A percentile compares a stretch with the other conserved stretches of the same genome.
These are phyloP conservation scores for Fusarium cyanostomum DNA, from an alignment of 2,329 filamentous ascomycete species.

Conservation along the genomic window DNA sequence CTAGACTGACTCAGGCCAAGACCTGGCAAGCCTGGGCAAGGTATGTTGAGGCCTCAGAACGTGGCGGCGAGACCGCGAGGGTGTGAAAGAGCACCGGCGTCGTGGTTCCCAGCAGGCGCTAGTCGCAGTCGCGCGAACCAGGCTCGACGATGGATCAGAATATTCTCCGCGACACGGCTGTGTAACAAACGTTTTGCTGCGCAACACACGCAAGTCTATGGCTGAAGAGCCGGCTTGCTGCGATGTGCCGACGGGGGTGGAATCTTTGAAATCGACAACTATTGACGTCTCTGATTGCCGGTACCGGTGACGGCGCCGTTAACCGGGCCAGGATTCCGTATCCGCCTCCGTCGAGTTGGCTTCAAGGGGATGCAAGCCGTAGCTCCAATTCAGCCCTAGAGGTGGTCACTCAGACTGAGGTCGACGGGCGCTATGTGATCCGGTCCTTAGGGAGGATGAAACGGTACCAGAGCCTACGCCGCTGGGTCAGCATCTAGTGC, in stretches of 20 bases:
- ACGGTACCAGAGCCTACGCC: conserved; percentile 28
- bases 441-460: conserved; percentile 34
- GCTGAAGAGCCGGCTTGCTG: conserved; percentile 32
- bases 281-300: conserved; percentile 43
- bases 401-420: conserved; percentile 32
- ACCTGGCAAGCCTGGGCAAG: conserved; percentile 36
- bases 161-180: conserved; percentile 45
- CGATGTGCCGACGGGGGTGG: conserved; percentile 29
- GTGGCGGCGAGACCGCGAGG: conserved; percentile 43
- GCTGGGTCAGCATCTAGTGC: conserved; percentile 16
- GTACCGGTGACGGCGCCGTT: conserved; percentile 39
- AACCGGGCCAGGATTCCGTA: conserved; percentile 28
- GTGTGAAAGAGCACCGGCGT: conserved; percentile 44
- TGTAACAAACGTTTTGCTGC: conserved; percentile 43
- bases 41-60: conserved; percentile 40
- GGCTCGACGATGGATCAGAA: conserved; percentile 43
- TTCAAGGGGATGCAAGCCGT: conserved; percentile 32
- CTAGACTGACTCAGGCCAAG: conserved; percentile 40
- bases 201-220: conserved; percentile 41
- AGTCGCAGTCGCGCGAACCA: conserved; percentile 45
- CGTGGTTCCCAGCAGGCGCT: conserved; percentile 46
- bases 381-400: conserved; percentile 42
- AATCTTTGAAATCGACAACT: conserved; percentile 36
- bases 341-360: conserved; percentile 31
- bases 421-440: conserved; percentile 39